These are phyloP conservation scores for Lentinula novae-zelandiae DNA, from an alignment of 1,284 basidiomycete species.

Conservation along the genomic window DNA sequence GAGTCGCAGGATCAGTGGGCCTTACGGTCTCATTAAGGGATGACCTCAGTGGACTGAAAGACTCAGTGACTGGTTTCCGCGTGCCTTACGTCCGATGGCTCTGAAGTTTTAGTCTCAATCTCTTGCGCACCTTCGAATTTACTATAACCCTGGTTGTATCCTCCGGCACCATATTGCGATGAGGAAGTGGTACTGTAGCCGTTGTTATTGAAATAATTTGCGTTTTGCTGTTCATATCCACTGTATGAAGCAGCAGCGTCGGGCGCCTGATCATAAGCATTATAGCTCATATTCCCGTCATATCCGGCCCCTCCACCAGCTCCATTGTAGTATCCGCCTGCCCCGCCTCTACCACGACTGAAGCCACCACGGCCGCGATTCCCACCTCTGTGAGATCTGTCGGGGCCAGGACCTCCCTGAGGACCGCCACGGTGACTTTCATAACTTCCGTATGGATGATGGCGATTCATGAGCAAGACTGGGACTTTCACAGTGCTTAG, in stretches of 20 bases:
- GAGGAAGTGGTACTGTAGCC: conserved; percentile 44
- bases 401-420: conserved; percentile 62
- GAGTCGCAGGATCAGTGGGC: conserved; percentile 5
- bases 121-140: conserved; percentile 81
- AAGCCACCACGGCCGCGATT: conserved; percentile 65
- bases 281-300: conserved; percentile 43
- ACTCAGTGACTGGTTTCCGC: conserved; percentile 21
- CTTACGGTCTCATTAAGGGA: conserved; percentile 19
- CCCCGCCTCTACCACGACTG: conserved; percentile 54
- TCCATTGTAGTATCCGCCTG: conserved; percentile 40
- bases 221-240: conserved; percentile 58
- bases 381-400: conserved; percentile 64
- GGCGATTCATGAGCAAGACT: conserved; percentile 28
- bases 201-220: conserved; percentile 71
- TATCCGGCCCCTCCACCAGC: conserved; percentile 49
- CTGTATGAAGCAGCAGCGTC: conserved; percentile 59
- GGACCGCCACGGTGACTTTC: conserved; percentile 66
- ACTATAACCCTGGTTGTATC: conserved; percentile 53
- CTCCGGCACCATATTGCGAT: conserved; percentile 38
- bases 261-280: conserved; percentile 64
- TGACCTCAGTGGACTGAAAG: conserved; percentile 22
- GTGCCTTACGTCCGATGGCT: conserved; percentile 18
- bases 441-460: conserved; percentile 80
- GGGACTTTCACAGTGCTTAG: conserved; percentile 16
- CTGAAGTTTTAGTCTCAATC: conserved; percentile 46